A percentile compares a stretch with the other conserved stretches of the same genome.
phyloP scores from a whole-genome alignment of 1,139 yeast species.

The Hanseniaspora uvarum region DNA sequence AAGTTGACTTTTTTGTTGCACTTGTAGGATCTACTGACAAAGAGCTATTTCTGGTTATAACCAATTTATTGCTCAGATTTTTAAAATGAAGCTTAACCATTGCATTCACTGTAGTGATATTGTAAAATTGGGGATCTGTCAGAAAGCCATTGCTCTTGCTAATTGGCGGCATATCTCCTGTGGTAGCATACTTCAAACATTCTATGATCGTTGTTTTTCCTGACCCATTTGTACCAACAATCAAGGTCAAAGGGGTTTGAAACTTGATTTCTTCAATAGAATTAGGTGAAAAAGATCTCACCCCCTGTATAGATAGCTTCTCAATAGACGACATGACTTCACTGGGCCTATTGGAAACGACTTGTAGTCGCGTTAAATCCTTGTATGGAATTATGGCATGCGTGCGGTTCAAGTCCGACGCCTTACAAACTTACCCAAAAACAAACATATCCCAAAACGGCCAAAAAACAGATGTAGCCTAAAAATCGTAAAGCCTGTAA shows the following conservation, averaged over 20 bases:
- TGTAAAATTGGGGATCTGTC: constrained; percentile 79
- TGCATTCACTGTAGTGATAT: constrained; percentile 69
- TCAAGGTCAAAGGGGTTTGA: constrained; percentile 80
- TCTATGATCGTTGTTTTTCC: constrained; percentile 98
- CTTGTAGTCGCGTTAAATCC: too few species aligned
- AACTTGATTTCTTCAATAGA: constrained; percentile 80
- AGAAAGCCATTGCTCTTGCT: constrained; percentile 94
- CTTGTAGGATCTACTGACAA: constrained; percentile 34
- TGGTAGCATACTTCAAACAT: constrained; percentile 84
- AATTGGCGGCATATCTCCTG: constrained; percentile 93
- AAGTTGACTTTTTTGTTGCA: constrained; percentile 36
- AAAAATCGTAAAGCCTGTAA: too few species aligned
- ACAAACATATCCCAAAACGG: too few species aligned
- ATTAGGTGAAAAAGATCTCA: constrained; percentile 79
- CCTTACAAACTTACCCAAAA: too few species aligned
- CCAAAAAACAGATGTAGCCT: too few species aligned
- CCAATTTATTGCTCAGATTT: constrained; percentile 27
- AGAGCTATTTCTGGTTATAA: constrained; percentile 78
- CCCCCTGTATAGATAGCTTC: constrained; percentile 78
- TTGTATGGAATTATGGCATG: too few species aligned
- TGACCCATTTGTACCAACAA: constrained; percentile 94
- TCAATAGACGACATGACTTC: constrained; percentile 52
- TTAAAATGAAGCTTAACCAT: constrained; percentile 56
- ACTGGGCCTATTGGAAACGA: too few species aligned
- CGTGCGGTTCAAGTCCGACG: too few species aligned